Evolutionary conservation across 176 grass and related monocot genomes (phyloP).

Genomic region (Avena insularis): DNA sequence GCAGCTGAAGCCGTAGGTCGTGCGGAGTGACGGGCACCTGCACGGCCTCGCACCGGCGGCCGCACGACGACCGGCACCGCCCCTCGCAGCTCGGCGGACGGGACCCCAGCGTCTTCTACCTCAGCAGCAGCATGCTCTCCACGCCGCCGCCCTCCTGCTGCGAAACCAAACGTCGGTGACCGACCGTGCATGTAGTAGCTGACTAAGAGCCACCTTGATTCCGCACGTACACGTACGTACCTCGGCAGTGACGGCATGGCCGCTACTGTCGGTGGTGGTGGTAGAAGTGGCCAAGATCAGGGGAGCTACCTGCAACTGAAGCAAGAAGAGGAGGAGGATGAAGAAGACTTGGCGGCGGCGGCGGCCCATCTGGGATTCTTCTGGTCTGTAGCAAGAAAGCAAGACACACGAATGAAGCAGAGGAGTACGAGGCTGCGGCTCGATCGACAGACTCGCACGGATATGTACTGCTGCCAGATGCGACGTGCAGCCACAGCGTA

Average conservation of each 20-base stretch:
- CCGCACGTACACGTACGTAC: neutral
- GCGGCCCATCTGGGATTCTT: neutral
- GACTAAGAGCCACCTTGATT: neutral
- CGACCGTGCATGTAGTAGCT: neutral
- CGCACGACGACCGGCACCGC: slow-evolving; percentile 45
- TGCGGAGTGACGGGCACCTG: slow-evolving; percentile 52
- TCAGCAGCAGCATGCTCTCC: neutral
- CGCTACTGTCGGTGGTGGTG: too few species aligned
- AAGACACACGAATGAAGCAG: neutral
- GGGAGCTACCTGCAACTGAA: neutral
- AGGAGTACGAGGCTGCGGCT: neutral
- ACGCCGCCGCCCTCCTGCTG: neutral
- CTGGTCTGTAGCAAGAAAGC: too few species aligned
- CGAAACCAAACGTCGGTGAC: neutral
- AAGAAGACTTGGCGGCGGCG: slow-evolving; percentile 4
- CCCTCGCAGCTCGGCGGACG: slow-evolving; percentile 58
- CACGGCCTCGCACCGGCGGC: slow-evolving; percentile 50
- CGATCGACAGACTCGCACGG: neutral
- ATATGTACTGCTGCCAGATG: neutral
- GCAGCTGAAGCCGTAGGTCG: neutral
- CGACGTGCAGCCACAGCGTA: neutral
- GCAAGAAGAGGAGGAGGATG: neutral
- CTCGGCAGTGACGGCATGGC: neutral
- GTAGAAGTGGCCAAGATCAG: neutral
- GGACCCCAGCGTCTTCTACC: slow-evolving; percentile 25